Evolutionary conservation across 1,139 yeast species (phyloP), one percentile per base, ranked within the genome.

Genomic region (Candida sp.): DNA sequence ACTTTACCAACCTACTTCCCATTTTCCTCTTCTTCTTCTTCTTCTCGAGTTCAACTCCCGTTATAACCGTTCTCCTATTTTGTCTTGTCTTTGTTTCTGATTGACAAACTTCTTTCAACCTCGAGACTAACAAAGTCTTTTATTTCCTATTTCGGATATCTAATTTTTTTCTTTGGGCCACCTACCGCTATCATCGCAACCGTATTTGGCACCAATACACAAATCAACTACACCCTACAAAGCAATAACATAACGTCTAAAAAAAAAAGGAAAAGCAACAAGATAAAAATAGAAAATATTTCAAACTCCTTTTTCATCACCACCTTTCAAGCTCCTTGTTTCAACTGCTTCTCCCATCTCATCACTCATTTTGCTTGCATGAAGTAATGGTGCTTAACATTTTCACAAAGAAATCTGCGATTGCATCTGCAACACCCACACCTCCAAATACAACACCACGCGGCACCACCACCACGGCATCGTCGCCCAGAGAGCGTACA

Each of bases 301-400:
- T 28, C 31, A 28, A 17, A 17, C 17, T 17, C 17, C 17, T 17
- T 17, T 2, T 17, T 17, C 17, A 17, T 17, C 17, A 17, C 17
- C 17, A 17, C 17, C 17, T 17, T 17, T 17, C 17, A 17, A 17
- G 17, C 17, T 17, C 17, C 17, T 17, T 17, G 17, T 17, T 17
- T 17, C 17, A 17, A 17, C 17, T 17, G 2, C 17, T 17, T 2
- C 17, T 17, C 31, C 31, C 31, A 28, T 28, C 31, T 28, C 17
- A 35, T 35, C 39, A 12, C 25, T 43, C 25, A 2, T 23, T 27
- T 34, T 23, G 22, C 12, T 31, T 30, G 44, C 38, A 7, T 8
- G 37, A n/a, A 12, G 37, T 31, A 31, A 47, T 44, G 48, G 47
- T 47, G 12, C 46, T 50, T n/a, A 50, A 47, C 25, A 28, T 50